A percentile compares a stretch with the other conserved stretches of the same genome.
These are phyloP conservation scores for Hsuehochloa calcarea DNA, from an alignment of 176 grass and related monocot species.

Conservation along the genomic window DNA sequence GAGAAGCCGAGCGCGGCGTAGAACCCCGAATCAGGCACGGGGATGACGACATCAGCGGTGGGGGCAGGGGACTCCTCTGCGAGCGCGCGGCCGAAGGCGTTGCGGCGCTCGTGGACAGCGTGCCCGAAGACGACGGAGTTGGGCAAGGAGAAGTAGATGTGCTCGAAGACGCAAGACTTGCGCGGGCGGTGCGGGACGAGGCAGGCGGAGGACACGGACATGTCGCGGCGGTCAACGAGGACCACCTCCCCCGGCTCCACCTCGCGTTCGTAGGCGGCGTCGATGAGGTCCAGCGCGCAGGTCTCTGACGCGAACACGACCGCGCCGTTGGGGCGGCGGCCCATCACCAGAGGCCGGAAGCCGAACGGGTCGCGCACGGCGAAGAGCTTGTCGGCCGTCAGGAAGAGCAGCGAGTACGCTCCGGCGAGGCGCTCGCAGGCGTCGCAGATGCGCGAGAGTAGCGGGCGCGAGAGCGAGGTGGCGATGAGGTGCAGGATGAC, in stretches of 20 bases:
- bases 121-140: constrained; percentile 76
- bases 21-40: constrained; percentile 92
- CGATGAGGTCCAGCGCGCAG: constrained; percentile 88
- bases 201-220: constrained; percentile 59
- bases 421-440: constrained; percentile 69
- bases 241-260: constrained; percentile 69
- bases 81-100: constrained; percentile 67
- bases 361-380: constrained; percentile 81
- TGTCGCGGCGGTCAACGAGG: constrained; percentile 72
- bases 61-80: constrained; percentile 81
- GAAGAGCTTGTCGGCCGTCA: constrained; percentile 74
- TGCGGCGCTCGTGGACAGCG: constrained; percentile 73
- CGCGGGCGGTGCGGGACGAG: constrained; percentile 67
- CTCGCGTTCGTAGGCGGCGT: constrained; percentile 74
- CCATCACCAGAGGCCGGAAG: constrained; percentile 89
- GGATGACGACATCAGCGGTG: constrained; percentile 84
- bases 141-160: constrained; percentile 90
- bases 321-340: constrained; percentile 72
- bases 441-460: constrained; percentile 74
- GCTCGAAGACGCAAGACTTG: constrained; percentile 91
- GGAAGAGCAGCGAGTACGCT: constrained; percentile 88
- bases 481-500: constrained; percentile 96
- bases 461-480: constrained; percentile 64
- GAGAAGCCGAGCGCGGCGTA: constrained; percentile 84
- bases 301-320: constrained; percentile 92